Percentiles rank a stretch among this genome's conserved stretches.
phyloP scores from a whole-genome alignment of 2,329 filamentous ascomycete genomes.

The Fusarium azukiicola region DNA sequence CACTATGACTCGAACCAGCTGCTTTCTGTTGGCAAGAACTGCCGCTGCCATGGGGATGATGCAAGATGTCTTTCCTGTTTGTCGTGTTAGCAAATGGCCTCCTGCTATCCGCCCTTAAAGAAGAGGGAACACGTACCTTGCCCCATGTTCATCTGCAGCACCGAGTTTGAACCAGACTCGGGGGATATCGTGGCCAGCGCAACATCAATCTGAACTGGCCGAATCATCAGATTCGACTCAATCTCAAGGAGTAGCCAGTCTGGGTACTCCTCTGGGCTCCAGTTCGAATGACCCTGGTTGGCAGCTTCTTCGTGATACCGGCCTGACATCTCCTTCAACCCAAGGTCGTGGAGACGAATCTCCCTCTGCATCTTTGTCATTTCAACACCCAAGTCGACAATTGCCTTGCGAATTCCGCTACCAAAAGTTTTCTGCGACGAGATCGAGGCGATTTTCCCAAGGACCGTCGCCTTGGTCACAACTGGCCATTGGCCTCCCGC shows the following conservation, averaged over 20 bases:
- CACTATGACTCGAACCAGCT: slow-evolving; percentile 77
- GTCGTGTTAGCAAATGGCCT: background rate
- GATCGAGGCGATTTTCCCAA: slow-evolving; percentile 42
- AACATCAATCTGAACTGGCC: slow-evolving; percentile 81
- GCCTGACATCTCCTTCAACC: slow-evolving; percentile 71
- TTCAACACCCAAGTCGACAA: slow-evolving; percentile 45
- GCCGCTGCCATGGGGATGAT: slow-evolving; percentile 75
- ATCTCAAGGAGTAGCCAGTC: slow-evolving; percentile 86
- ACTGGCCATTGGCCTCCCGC: slow-evolving; percentile 50
- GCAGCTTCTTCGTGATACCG: slow-evolving; percentile 69
- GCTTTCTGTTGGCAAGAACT: slow-evolving; percentile 67
- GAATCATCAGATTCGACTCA: slow-evolving; percentile 81
- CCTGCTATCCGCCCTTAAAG: too few relatives aligned
- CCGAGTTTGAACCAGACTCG: slow-evolving; percentile 73
- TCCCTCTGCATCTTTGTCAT: slow-evolving; percentile 55
- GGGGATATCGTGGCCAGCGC: slow-evolving; percentile 80
- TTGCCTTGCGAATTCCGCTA: slow-evolving; percentile 46
- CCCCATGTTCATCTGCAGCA: slow-evolving; percentile 85
- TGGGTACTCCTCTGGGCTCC: slow-evolving; percentile 73
- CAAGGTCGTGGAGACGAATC: slow-evolving; percentile 73
- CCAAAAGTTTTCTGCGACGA: slow-evolving; percentile 43
- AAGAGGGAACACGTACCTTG: slow-evolving; percentile 66
- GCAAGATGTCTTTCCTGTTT: slow-evolving; percentile 76
- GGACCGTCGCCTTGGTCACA: slow-evolving; percentile 46
- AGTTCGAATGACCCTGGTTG: slow-evolving; percentile 73